Conservation (phyloP, 2,329 filamentous ascomycete species). For the Sclerotinia nivalis region DNA sequence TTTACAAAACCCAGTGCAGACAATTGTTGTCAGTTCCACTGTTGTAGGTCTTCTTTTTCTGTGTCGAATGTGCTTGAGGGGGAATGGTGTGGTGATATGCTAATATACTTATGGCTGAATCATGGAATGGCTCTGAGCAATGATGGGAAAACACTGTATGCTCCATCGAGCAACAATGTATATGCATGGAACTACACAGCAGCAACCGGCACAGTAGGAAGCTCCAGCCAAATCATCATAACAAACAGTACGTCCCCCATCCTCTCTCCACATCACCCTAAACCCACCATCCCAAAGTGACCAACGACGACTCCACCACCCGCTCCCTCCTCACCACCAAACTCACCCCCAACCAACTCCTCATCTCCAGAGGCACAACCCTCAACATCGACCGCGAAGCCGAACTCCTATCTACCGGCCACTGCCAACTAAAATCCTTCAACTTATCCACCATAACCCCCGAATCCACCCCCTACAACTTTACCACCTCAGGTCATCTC, state of each 20-base stretch:
- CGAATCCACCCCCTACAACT: conserved; percentile 46
- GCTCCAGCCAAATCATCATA: conserved; percentile 54
- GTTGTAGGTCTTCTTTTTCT: conserved; percentile 22
- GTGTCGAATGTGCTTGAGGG: background rate
- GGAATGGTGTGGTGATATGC: background rate
- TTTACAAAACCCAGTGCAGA: conserved; percentile 32
- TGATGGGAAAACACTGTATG: conserved; percentile 56
- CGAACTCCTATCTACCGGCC: conserved; percentile 53
- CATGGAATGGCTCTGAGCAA: conserved; percentile 56
- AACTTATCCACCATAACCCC: conserved; percentile 45
- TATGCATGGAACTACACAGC: conserved; percentile 66
- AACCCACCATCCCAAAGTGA: conserved; percentile 45
- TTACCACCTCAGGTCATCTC: conserved; percentile 49
- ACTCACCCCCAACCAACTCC: conserved; percentile 55
- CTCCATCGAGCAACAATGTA: conserved; percentile 59
- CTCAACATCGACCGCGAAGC: conserved; percentile 62
- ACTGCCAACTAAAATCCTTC: conserved; percentile 68
- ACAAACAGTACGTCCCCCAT: conserved; percentile 46
- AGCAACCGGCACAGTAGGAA: conserved; percentile 48
- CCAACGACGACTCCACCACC: conserved; percentile 60
- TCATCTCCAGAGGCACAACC: conserved; percentile 66
- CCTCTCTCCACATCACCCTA: background rate
- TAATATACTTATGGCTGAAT: conserved; percentile 48
- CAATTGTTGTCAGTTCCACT: conserved; percentile 30
- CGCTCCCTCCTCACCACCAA: conserved; percentile 65